These are phyloP conservation scores for Penicillium coffeae DNA, from an alignment of 495 filamentous ascomycete species.

Conservation along the genomic window DNA sequence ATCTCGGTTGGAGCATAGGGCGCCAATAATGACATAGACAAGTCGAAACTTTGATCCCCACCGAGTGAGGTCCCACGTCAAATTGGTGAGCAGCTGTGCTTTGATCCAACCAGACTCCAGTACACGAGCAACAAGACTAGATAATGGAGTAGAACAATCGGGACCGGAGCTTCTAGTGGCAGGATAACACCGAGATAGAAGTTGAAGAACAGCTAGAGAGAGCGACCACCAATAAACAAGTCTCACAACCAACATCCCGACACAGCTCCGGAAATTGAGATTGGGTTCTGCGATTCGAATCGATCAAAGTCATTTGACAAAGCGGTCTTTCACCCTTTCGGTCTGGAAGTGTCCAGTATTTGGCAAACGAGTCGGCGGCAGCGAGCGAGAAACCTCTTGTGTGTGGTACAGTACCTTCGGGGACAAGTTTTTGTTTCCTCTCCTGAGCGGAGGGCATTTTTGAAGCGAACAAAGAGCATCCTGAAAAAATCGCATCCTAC, in stretches of 20 bases:
- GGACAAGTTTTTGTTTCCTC: conserved; percentile 90
- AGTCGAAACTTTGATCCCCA: conserved; percentile 96
- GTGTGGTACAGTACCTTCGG: conserved; percentile 72
- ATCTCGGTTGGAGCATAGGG: background rate
- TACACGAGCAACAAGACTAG: background rate
- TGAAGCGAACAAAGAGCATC: conserved; percentile 79
- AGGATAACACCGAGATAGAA: too few species aligned
- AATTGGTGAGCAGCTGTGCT: background rate
- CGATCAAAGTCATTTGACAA: conserved; percentile 31
- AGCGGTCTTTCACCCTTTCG: background rate
- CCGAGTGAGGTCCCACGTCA: conserved; percentile 79
- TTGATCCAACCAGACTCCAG: background rate
- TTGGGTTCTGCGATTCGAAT: conserved; percentile 33
- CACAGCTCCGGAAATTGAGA: conserved; percentile 16
- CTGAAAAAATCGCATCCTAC: conserved; percentile 67
- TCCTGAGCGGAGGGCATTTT: conserved; percentile 56
- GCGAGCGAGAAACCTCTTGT: conserved; percentile 49
- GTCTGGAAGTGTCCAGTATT: background rate
- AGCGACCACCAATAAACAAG: conserved; percentile 19
- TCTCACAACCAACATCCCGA: conserved; percentile 11
- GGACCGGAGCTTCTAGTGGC: too few species aligned
- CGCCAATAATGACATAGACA: conserved; percentile 54
- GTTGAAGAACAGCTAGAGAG: conserved; percentile 15
- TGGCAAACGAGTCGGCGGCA: background rate
- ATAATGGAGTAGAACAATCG: conserved; percentile 9